A percentile compares a stretch with the other conserved stretches of the same genome.
Conservation (phyloP, 2,329 filamentous ascomycete species). For the Thielaviopsis punctulata region DNA sequence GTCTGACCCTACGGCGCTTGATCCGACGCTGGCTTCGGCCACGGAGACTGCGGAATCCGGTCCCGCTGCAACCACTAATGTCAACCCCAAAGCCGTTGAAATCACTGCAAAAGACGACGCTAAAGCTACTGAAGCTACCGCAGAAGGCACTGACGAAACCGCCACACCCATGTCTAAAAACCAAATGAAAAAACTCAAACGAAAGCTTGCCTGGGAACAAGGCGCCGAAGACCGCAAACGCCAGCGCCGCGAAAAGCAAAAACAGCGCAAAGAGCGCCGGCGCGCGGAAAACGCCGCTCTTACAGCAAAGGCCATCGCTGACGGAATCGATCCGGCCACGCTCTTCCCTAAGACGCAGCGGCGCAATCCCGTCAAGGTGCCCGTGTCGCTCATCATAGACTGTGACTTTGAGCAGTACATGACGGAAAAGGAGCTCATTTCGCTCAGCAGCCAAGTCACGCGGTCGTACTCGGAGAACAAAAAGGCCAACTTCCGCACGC, state of each 20-base stretch:
- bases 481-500: constrained; percentile 45
- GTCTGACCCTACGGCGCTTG: not conserved
- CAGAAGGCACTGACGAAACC: not conserved
- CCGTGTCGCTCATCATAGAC: constrained; percentile 70
- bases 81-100: not conserved
- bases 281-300: constrained; percentile 32
- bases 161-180: constrained; percentile 54
- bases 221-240: constrained; percentile 41
- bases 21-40: not conserved
- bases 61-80: no score
- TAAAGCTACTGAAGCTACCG: not conserved
- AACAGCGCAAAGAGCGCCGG: constrained; percentile 29
- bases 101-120: not conserved
- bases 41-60: not conserved
- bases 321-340: constrained; percentile 25
- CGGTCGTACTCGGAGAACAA: constrained; percentile 80
- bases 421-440: constrained; percentile 70
- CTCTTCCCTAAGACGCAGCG: constrained; percentile 19
- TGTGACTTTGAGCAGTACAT: constrained; percentile 87
- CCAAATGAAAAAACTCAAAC: constrained; percentile 62
- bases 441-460: constrained; percentile 68
- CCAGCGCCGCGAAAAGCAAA: constrained; percentile 37
- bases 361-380: constrained; percentile 36
- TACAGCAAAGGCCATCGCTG: constrained; percentile 26
- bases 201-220: constrained; percentile 59